Conservation (phyloP, 331 rosid species). For the Cydonia oblonga region DNA sequence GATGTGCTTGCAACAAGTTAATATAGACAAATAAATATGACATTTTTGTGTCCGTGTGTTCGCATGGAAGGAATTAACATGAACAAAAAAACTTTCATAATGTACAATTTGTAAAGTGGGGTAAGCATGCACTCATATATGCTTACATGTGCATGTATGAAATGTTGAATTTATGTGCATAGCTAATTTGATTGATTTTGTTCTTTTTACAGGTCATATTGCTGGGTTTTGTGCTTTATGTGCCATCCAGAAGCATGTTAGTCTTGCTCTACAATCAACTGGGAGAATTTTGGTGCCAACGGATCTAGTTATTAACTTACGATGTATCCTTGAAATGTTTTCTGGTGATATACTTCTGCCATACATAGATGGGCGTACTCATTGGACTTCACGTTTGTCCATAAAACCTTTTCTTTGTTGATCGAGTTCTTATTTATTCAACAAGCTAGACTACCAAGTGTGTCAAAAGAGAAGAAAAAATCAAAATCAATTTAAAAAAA, state of each 20-base stretch:
- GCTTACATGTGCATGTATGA: background rate
- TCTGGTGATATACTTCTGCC: background rate
- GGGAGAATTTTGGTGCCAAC: slow-evolving; percentile 70
- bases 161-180: background rate
- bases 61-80: background rate
- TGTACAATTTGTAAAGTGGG: background rate
- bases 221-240: slow-evolving; percentile 96
- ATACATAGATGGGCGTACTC: background rate
- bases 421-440: background rate
- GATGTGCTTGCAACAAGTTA: background rate
- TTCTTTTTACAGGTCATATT: slow-evolving; percentile 46
- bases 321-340: slow-evolving; percentile 51
- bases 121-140: background rate
- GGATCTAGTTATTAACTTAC: slow-evolving; percentile 65
- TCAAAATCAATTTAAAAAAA: background rate
- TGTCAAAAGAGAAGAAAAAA: background rate
- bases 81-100: background rate
- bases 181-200: slow-evolving; percentile 22
- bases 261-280: slow-evolving; percentile 72
- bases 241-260: slow-evolving; percentile 91
- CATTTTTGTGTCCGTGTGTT: background rate
- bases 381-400: background rate
- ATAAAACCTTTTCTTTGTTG: background rate
- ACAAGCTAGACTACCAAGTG: background rate
- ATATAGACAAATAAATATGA: background rate